Evolutionary conservation across 106 monocot species (phyloP), one percentile per base, ranked within the genome.

Genomic region (Cymbidium sinense): DNA sequence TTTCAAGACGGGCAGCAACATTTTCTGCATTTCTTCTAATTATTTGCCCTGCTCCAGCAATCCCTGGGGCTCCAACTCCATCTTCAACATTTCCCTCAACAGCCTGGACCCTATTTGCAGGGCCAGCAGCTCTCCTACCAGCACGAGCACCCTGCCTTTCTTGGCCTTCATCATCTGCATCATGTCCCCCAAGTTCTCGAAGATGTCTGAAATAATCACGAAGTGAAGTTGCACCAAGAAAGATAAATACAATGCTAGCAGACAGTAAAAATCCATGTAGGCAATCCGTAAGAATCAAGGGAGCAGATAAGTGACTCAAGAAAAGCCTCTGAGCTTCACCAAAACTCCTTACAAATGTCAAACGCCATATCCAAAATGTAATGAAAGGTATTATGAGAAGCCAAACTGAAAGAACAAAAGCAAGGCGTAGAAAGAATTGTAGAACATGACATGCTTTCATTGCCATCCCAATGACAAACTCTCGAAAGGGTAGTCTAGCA

Each of bases 351-450:
- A 99, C 95, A 82, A 99, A 95, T 78, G 95, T 89, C 67, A 99
- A 82, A 23, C 95, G 90, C 90, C 99, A 94, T 76, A 99, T 95
- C 99, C 99, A 99, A 81, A 94, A 99, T 70, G 99, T 99, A 47
- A 99, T 99, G 78, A 99, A 99, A 55, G 99, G 99, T 82, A 99
- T 99, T 76, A 99, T 93, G 39, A 99, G 85, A 76, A 99, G 95
- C 99, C 99, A 99, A 64, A 99, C 95, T 61, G 99, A 99, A 51
- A 99, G 92, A 52, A 99, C 99, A 76, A 99, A 99, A 65, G 87
- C 90, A 74, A 99, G 92, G 0, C 99, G 90, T 17, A 99, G 84
- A 77, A 95, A 88, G 74, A 99, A 95, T 51, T 99, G 99, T 43
- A 99, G 72, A 64, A 99, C 95, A 77, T 93, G 92, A 50, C 83